Percentiles rank a stretch among this genome's conserved stretches.
Evolutionary conservation across 345 rosid species (phyloP).

Genomic region (Syzygium oleosum): DNA sequence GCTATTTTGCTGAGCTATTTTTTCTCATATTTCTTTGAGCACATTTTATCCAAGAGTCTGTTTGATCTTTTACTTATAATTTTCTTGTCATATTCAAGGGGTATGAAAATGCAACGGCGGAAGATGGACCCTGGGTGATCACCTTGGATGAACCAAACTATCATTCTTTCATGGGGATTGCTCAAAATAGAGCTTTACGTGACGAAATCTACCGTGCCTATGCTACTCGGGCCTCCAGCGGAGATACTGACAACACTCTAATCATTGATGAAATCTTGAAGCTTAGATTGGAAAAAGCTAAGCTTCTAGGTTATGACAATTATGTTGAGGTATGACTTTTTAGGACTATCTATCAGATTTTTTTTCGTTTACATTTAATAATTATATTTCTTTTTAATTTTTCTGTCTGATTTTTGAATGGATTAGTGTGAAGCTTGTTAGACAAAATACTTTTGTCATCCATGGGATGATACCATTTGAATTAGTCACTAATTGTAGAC

Average conservation of each 20-base stretch:
- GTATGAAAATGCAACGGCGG: constrained; percentile 66
- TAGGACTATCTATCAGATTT: neutral
- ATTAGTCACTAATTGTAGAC: neutral
- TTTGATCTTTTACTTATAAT: neutral
- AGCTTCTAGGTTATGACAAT: constrained; percentile 60
- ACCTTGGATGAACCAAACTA: constrained; percentile 75
- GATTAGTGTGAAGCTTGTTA: neutral
- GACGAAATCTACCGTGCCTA: constrained; percentile 73
- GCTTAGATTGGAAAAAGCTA: constrained; percentile 74
- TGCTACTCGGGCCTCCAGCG: constrained; percentile 57
- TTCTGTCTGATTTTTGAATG: neutral
- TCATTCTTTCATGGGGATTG: constrained; percentile 73
- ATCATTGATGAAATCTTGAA: constrained; percentile 64
- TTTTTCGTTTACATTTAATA: too few relatives aligned
- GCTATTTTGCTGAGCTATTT: neutral
- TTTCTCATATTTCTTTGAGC: neutral
- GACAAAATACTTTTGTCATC: neutral
- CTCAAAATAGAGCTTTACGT: constrained; percentile 58
- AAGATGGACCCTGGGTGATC: constrained; percentile 79
- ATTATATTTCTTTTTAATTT: too few relatives aligned
- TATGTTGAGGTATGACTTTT: constrained; percentile 62
- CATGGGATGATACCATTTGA: neutral
- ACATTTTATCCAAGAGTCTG: neutral
- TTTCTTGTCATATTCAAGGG: constrained; percentile 35
- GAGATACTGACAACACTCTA: constrained; percentile 61